Evolutionary conservation across 2,329 filamentous ascomycete species (phyloP), one percentile per base, ranked within the genome.

Genomic region (Penicillium sp.): DNA sequence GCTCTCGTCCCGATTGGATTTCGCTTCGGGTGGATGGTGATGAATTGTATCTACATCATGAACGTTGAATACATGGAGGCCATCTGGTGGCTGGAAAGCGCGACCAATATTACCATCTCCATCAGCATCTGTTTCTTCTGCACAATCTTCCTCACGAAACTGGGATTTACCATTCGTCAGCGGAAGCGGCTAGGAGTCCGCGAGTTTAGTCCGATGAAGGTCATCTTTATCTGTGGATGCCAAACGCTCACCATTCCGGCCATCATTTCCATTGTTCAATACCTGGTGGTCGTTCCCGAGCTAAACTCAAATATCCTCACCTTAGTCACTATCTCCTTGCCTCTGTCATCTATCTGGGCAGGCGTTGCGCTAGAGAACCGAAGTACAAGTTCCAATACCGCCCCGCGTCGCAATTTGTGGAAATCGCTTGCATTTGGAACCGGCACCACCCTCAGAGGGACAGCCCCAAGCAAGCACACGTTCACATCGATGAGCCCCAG

Each of bases 331-430:
- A 79, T 88, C 55, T 85, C 84, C 58, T 80, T 89, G 14, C 87
- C 87, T 1, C 77, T 89, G 10, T 87, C 85, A 13, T 83, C 85
- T 16, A 79, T 89, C 60, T 89, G 87, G 87, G 87, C 87, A 13
- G 71, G 77, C 5, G 71, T 74, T 18, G 69, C 69, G 16, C 64
- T 75, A 19, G 67, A 69, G 13, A 55, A 48, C 10, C 59, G 45
- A 13, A 44, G 44, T n/a, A 40, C 48, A 2, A 39, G 47, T 28
- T 45, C 56, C n/a, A 16, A 47, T 36, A 29, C 6, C 21, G 16
- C 46, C 31, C n/a, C 33, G 7, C 56, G 50, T 11, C 56, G 62
- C 31, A 70, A 68, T 26, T 51, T 71, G 11, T 71, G 68, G 67
- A 62, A 63, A 18, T 29, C 53, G 0, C 64, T 71, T 37, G 62